Evolutionary conservation across 2,329 filamentous ascomycete species (phyloP), one percentile per base, ranked within the genome.

Genomic region (Paradendryphiella salina): DNA sequence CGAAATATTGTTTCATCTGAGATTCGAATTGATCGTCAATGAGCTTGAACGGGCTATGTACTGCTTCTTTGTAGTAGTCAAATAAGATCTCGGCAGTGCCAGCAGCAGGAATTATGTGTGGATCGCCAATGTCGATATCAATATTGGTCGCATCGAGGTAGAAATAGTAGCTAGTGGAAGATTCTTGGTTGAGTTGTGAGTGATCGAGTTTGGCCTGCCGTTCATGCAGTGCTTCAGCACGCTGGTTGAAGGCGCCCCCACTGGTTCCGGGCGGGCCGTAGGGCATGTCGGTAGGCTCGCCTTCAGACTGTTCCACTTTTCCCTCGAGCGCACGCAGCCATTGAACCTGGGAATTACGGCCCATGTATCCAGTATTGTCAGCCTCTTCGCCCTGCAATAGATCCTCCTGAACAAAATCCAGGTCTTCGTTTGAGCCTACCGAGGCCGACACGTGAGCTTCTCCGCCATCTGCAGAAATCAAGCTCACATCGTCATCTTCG

Each of bases 31-130:
- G n/a, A 9, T 49, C 44, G 18, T 50, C 49, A 17, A 64, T 13
- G 59, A 75, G 55, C 63, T 63, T 43, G 36, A 50, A 63, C 15
- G 44, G 73, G 3, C 39, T 47, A 5, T 52, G 43, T 7, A 55
- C 50, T 4, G 61, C 66, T 9, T 57, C 40, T 32, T 74, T 63
- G 46, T 73, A 75, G 33, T 54, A 60, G 9, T 65, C 45, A 15
- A 73, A 61, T 11, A 73, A 48, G 15, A 44, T 41, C 18, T 67
- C 56, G 1, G 64, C 69, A 5, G 56, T 58, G 11, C 56, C 46
- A 34, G 59, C 56, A 5, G 60, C 53, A 14, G 72, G 73, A 10
- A 74, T 18, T 11, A 63, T 54, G 34, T 46, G 58, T 37, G 58
- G 70, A 48, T 46, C 58, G 33, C 34, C 52, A 21, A 52, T 38